Base-by-base conservation (phyloP, 352 stramenopile genomes). In the Pythium insidiosum region DNA sequence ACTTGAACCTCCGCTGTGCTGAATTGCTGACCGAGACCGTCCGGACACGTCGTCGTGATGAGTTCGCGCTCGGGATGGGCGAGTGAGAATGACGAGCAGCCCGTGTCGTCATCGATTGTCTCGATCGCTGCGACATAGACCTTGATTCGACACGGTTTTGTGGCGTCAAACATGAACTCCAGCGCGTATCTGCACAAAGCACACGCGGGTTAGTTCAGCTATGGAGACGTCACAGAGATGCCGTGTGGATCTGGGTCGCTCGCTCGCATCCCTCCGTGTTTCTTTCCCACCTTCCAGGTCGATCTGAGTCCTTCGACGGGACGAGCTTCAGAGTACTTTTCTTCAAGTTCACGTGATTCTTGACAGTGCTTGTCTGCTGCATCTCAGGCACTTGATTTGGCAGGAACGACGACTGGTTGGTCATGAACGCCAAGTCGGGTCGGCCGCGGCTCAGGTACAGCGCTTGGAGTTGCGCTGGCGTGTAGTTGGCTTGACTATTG, bases 261-360 rank as follows among this genome's bases (percentile, higher is more conserved):
- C n/a, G n/a, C n/a, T n/a, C n/a, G n/a, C n/a, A n/a, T n/a, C n/a
- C n/a, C n/a, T n/a, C n/a, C n/a, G n/a, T n/a, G n/a, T n/a, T n/a
- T n/a, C n/a, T n/a, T n/a, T n/a, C n/a, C n/a, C n/a, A n/a, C n/a
- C n/a, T n/a, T n/a, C n/a, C n/a, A n/a, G n/a, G n/a, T n/a, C n/a
- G n/a, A n/a, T 63, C 41, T 18, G 53, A 39, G 9, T 56, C 38
- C 50, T 40, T 11, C 53, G 53, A 12, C 36, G 53, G 61, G 24
- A 61, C 38, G 34, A 92, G 53, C 38, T 78, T 82, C 40, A 93
- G 61, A 55, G 66, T 82, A 20, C 53, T 42, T 53, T 93, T 93
- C 58, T 89, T 88, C 4, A 93, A 60, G 51, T 89, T 93, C 45
- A 90, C 78, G 53, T 89, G 68, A 53, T 86, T 93, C 57, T 81